Conservation (phyloP, 164 flowering plant species). For the Warburgia ugandensis region DNA sequence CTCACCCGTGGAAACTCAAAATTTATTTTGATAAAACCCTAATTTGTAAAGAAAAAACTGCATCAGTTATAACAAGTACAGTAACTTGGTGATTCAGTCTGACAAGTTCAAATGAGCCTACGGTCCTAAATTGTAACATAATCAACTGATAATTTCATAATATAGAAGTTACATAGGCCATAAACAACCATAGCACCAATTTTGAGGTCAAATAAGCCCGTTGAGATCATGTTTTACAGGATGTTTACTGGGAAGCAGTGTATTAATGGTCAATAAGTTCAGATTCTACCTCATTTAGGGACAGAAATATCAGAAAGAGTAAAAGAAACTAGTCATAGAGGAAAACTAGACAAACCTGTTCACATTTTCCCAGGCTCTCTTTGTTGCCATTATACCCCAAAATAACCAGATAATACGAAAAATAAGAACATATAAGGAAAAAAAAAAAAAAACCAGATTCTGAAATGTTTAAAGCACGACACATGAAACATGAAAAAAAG, state of each 20-base stretch:
- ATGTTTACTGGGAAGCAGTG: not conserved
- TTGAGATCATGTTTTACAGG: not conserved
- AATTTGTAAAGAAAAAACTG: not conserved
- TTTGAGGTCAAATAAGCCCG: not conserved
- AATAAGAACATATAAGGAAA: conserved; percentile 5
- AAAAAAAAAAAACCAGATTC: not conserved
- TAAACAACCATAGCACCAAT: not conserved
- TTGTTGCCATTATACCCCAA: conserved; percentile 85
- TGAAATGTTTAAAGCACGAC: conserved; percentile 1
- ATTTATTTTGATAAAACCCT: not conserved
- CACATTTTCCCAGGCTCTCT: conserved; percentile 88
- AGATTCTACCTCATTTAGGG: not conserved
- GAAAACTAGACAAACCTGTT: conserved; percentile 47
- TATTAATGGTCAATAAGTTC: conserved; percentile 1
- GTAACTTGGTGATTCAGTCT: too few relatives aligned
- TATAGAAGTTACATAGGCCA: too few relatives aligned
- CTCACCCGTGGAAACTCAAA: too few relatives aligned
- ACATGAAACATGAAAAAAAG: not conserved
- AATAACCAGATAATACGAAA: not conserved
- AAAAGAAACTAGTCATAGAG: not conserved
- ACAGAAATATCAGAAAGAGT: not conserved
- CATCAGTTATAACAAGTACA: too few relatives aligned
- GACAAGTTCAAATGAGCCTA: too few relatives aligned
- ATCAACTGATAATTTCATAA: too few relatives aligned
- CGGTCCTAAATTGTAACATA: too few relatives aligned